Evolutionary conservation across 768 basidiomycete genomes (phyloP), one percentile per base, ranked within the genome.

Genomic region (Dacryopinax primogenitus): DNA sequence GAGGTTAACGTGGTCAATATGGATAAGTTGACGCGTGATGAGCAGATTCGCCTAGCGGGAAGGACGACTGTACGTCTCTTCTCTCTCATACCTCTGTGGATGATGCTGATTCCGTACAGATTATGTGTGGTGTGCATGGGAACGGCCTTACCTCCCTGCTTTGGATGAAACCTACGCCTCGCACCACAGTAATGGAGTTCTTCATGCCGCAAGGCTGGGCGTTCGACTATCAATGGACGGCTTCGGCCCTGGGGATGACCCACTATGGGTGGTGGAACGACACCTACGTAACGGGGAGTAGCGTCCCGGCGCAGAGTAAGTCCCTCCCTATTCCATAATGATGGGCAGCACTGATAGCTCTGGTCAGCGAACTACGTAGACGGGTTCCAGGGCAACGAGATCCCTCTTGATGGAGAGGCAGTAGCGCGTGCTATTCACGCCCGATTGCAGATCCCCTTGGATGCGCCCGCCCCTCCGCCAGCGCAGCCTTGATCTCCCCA

Each of bases 91-190:
- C 32, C 34, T 36, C 32, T 21, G 21, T 62, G n/a, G 36, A 15
- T 44, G 41, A 44, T 18, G 16, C 37, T 68, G 11, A 61, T 33
- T 37, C 21, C 13, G n/a, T 32, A 4, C 67, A 95, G 92, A 90
- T 95, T 70, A 82, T 95, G 86, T 87, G 94, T 82, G 92, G 92
- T 65, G 87, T 95, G 16, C 92, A 95, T 70, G 92, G 93, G 11
- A 95, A 96, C 71, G 93, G 90, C 33, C 74, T 96, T 37, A 94
- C 92, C 0, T 82, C 90, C 32, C 80, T 94, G 0, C 73, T 96
- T 3, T 96, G 92, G 92, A 96, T 95, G 93, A 86, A 88, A 26
- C 88, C 90, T 1, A 83, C 82, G 1, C 85, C 85, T 3, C 80
- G 86, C 18, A 82, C 90, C 33, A 92, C 93, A 0, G 91, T 96